Evolutionary conservation across 768 basidiomycete genomes (phyloP), one percentile per base, ranked within the genome.

Genomic region (Pleurotus giganteus): DNA sequence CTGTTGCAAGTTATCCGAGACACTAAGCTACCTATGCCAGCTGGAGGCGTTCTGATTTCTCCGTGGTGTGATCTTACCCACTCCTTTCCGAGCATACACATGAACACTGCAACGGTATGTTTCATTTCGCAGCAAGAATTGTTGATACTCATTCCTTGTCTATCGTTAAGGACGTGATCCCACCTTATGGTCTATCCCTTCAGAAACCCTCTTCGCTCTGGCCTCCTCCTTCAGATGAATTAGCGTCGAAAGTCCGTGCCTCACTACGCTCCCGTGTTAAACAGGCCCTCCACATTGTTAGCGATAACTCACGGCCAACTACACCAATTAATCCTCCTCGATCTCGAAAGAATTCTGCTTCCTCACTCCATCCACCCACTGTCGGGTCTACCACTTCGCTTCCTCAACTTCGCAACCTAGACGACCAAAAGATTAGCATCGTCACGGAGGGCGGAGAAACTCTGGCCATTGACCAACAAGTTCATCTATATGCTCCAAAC

Each of bases 21-120:
- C 68, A 71, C 80, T 0, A 86, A 83, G 2, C 74, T 95, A 21
- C 94, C 94, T 4, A 59, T 81, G 42, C 96, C 95, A 3, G 91
- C 94, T 2, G 97, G 94, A 5, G 94, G 85, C 1, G 77, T 96
- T 15, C 73, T 98, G 36, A 88, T 98, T 59, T 94, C 91, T 24
- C 97, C 97, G 0, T 98, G 96, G 91, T 89, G 78, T 65, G 81
- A 82, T 69, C 71, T 98, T n/a, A 95, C 92, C 0, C 97, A 98
- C 68, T 94, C 91, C 0, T 98, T 98, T 69, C 91, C 93, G 0
- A 93, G 90, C 61, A 80, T 95, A 43, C 81, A 91, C 63, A 73
- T 77, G 34, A 98, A 98, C 66, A 94, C 91, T 1, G 77, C 82
- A 2, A 93, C 94, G 47, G 94, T 91, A 61, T 59, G 78, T n/a